phyloP scores from a whole-genome alignment of 2,329 filamentous ascomycete genomes.

The Colletotrichum noveboracense region DNA sequence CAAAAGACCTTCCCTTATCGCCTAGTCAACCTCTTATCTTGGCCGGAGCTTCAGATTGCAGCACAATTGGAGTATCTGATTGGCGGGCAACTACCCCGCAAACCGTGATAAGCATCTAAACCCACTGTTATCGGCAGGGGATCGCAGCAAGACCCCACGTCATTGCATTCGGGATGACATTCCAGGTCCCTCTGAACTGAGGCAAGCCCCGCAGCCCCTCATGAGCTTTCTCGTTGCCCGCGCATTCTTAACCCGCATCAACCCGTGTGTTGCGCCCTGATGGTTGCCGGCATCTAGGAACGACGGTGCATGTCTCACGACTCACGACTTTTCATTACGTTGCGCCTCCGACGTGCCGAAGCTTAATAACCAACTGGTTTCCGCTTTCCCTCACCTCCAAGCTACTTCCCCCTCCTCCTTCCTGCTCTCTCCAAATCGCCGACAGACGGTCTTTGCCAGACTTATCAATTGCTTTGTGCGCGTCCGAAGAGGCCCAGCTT shows the following conservation, averaged over 20 bases:
- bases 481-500: not conserved
- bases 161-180: constrained; percentile 1
- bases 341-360: not conserved
- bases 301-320: constrained; percentile 2
- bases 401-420: not conserved
- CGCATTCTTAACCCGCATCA: constrained; percentile 14
- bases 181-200: not conserved
- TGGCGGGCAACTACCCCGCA: constrained; percentile 7
- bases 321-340: not conserved
- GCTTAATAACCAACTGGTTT: constrained; percentile 5
- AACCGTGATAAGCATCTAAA: constrained; percentile 5
- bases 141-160: not conserved
- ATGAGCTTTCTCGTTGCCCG: constrained; percentile 3
- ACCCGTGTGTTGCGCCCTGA: constrained; percentile 3
- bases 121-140: not conserved
- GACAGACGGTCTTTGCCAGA: not conserved
- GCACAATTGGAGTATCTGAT: constrained; percentile 2
- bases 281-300: not conserved
- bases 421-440: not conserved
- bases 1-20: not conserved
- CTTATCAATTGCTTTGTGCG: not conserved
- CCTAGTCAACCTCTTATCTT: not conserved
- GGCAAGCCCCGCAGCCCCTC: constrained; percentile 6
- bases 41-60: not conserved
- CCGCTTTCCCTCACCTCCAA: not conserved